Conservation (phyloP, 805 yeast genomes). For the Blastobotrys peoriensis region DNA sequence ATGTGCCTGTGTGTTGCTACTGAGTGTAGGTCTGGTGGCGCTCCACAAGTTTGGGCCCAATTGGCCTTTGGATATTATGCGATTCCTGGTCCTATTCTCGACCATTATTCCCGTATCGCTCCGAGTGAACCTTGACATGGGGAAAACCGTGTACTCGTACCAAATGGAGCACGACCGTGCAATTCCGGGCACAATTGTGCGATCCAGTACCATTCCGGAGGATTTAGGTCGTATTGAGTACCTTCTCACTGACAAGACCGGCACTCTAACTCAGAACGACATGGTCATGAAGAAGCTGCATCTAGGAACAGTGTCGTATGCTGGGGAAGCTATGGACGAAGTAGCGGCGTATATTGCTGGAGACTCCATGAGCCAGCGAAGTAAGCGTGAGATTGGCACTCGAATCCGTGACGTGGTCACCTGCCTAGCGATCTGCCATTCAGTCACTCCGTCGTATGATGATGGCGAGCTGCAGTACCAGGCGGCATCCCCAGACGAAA, state of each 20-base stretch:
- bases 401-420: conserved; percentile 75
- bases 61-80: conserved; percentile 89
- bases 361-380: conserved; percentile 23
- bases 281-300: conserved; percentile 95
- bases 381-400: conserved; percentile 64
- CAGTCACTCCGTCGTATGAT: conserved; percentile 89
- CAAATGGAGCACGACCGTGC: conserved; percentile 84
- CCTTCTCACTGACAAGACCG: conserved; percentile 88
- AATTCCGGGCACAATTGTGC: conserved; percentile 82
- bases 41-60: conserved; percentile 61
- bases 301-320: conserved; percentile 86
- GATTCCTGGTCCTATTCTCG: conserved; percentile 86
- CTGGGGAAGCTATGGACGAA: conserved; percentile 87
- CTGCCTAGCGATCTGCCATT: conserved; percentile 91
- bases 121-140: conserved; percentile 90
- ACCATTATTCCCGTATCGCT: conserved; percentile 95
- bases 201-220: conserved; percentile 97
- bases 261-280: conserved; percentile 95
- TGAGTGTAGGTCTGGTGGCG: conserved; percentile 72
- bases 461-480: conserved; percentile 76
- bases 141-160: conserved; percentile 91
- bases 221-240: conserved; percentile 96
- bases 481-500: conserved; percentile 98
- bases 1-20: conserved; percentile 76
- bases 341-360: conserved; percentile 59